phyloP scores from a whole-genome alignment of 768 basidiomycete genomes.

The Suillus subalutaceus region DNA sequence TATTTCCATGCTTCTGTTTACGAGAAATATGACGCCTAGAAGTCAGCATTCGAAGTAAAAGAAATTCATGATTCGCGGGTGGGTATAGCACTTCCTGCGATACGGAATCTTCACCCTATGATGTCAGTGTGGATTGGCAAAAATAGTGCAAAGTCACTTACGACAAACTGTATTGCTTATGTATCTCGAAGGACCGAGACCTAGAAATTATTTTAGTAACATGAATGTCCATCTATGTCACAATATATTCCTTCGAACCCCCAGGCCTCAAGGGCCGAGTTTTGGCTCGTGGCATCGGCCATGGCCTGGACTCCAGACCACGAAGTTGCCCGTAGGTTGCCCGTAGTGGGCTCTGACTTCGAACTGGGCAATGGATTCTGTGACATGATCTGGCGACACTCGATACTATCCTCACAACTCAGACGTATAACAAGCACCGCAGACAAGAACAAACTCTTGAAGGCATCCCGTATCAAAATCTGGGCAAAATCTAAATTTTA shows the following conservation, averaged over 20 bases:
- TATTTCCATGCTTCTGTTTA: neutral
- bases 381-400: neutral
- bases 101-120: constrained; percentile 6
- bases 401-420: neutral
- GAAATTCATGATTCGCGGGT: constrained; percentile 3
- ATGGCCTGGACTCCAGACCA: neutral
- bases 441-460: neutral
- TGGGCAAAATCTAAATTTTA: neutral
- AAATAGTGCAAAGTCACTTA: constrained; percentile 9
- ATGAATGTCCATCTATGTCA: neutral
- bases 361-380: neutral
- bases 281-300: neutral
- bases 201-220: constrained; percentile 3
- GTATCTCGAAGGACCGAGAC: constrained; percentile 4
- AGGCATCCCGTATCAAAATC: neutral
- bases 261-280: neutral
- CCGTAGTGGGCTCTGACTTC: neutral
- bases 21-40: neutral
- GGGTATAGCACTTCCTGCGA: constrained; percentile 1
- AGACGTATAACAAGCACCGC: neutral
- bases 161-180: constrained; percentile 1
- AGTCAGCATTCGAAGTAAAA: neutral
- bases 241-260: neutral
- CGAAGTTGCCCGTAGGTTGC: too few species aligned
- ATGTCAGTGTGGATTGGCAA: constrained; percentile 10